phyloP scores from a whole-genome alignment of 495 filamentous ascomycete species.

The Articulospora tetracladia region DNA sequence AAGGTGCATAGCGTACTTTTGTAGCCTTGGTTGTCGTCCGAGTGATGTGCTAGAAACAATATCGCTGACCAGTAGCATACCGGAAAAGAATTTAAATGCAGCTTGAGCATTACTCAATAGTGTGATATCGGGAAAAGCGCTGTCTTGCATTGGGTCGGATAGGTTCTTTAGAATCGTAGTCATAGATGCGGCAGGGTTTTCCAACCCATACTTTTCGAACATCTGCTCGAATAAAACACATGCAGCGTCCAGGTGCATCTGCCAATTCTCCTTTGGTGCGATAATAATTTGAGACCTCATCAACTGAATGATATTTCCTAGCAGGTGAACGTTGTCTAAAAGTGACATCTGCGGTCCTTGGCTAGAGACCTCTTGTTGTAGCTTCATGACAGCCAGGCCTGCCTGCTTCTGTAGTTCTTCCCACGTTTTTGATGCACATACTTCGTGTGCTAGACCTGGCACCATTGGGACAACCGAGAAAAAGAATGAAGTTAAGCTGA shows the following conservation, averaged over 20 bases:
- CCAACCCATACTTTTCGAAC: neutral
- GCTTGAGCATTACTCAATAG: slow-evolving; percentile 4
- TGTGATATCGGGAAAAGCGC: neutral
- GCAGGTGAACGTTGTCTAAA: neutral
- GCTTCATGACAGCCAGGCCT: neutral
- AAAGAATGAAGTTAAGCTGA: slow-evolving; percentile 14
- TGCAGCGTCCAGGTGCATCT: neutral
- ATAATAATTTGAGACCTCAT: neutral
- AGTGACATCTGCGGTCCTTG: too few relatives aligned
- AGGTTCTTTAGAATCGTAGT: neutral
- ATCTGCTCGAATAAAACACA: neutral
- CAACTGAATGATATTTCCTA: neutral
- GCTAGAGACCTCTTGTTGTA: neutral
- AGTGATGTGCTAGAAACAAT: slow-evolving; percentile 15
- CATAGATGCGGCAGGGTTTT: neutral
- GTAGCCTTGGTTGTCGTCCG: neutral
- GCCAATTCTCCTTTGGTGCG: neutral
- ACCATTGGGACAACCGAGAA: neutral
- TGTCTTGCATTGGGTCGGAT: neutral
- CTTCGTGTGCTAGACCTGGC: neutral
- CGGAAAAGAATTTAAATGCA: slow-evolving; percentile 8
- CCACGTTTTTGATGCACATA: neutral
- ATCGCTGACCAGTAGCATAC: slow-evolving; percentile 13
- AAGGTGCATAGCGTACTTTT: neutral
- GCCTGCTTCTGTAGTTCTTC: neutral